Percentiles rank a stretch among this genome's conserved stretches.
Conservation (phyloP, 495 filamentous ascomycete species). For the Penicillium canescens region DNA sequence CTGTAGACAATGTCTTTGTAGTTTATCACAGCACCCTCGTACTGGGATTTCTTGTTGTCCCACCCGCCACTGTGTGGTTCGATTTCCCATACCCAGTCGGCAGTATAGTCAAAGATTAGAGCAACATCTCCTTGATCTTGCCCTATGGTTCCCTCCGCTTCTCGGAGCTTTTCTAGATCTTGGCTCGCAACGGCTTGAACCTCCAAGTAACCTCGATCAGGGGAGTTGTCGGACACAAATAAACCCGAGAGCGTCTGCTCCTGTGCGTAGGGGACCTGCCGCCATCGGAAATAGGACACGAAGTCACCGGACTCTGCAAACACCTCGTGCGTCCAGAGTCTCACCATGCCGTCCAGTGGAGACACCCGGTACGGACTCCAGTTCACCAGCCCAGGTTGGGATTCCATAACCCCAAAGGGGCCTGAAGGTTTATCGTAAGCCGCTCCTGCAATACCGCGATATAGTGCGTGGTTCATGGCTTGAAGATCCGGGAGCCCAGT, state of each 20-base stretch:
- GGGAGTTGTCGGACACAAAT: neutral
- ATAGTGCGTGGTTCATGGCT: neutral
- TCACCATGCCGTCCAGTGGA: neutral
- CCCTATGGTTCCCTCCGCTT: neutral
- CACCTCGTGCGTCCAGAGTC: neutral
- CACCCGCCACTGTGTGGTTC: neutral
- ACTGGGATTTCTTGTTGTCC: neutral
- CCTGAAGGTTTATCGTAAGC: neutral
- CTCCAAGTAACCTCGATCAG: neutral
- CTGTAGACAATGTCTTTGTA: neutral
- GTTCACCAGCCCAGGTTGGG: neutral
- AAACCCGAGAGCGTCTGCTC: neutral
- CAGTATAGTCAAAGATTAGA: neutral
- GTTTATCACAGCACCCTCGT: neutral
- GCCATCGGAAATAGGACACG: neutral
- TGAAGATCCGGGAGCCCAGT: neutral
- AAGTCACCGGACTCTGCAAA: neutral
- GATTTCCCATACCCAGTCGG: neutral
- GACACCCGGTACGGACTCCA: neutral
- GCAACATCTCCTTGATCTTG: neutral
- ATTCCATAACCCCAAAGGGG: neutral
- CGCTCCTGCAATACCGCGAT: neutral
- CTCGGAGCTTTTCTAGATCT: neutral
- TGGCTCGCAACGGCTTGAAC: neutral
- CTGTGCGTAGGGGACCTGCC: neutral